phyloP scores from a whole-genome alignment of 345 rosid genomes.

The Toxicodendron radicans region DNA sequence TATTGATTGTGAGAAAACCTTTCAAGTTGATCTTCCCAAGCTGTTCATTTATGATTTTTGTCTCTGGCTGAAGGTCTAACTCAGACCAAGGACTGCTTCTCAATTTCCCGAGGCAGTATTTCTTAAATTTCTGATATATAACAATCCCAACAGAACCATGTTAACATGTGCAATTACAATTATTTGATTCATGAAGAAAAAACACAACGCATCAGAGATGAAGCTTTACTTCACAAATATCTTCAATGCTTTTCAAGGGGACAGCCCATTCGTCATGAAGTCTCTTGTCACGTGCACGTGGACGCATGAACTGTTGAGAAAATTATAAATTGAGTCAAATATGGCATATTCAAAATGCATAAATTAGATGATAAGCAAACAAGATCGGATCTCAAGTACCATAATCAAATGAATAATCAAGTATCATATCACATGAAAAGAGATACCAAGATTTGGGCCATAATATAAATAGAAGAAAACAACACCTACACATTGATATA shows the following conservation, averaged over 20 bases:
- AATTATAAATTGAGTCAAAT: slow-evolving; percentile 17
- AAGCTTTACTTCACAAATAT: slow-evolving; percentile 69
- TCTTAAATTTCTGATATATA: slow-evolving; percentile 73
- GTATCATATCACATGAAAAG: background rate
- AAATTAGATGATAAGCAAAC: background rate
- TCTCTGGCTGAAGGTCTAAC: slow-evolving; percentile 90
- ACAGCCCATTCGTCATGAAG: slow-evolving; percentile 85
- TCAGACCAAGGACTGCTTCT: slow-evolving; percentile 98
- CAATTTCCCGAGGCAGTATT: slow-evolving; percentile 73
- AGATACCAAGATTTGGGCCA: background rate
- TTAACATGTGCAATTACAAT: slow-evolving; percentile 17
- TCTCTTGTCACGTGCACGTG: slow-evolving; percentile 85
- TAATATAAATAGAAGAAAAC: background rate
- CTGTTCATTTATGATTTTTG: slow-evolving; percentile 81
- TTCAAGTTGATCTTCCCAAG: slow-evolving; percentile 81
- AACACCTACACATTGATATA: background rate
- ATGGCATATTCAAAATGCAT: background rate
- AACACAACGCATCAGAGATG: slow-evolving; percentile 1
- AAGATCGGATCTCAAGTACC: background rate
- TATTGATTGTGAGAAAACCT: slow-evolving; percentile 91
- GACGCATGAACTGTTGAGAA: slow-evolving; percentile 66
- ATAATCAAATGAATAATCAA: background rate
- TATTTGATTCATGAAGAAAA: background rate
- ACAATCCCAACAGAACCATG: slow-evolving; percentile 17
- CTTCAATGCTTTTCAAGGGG: slow-evolving; percentile 67